Conservation (phyloP, 495 filamentous ascomycete genomes). For the Aspergillus olivimuriae region DNA sequence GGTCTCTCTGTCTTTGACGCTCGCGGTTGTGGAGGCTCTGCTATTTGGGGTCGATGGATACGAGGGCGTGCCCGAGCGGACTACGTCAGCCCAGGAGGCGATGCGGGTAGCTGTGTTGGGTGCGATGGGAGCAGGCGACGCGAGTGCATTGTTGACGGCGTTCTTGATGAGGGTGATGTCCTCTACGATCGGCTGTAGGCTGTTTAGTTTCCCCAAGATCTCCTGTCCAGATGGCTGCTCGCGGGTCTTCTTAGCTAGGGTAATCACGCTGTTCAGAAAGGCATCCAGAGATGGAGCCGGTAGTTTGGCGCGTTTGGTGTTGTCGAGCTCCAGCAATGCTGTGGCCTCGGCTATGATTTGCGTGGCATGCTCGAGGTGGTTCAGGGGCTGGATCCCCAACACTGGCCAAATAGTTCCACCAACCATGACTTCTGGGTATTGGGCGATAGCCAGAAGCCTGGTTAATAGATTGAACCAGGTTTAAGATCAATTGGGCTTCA, state of each 20-base stretch:
- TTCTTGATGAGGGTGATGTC: neutral
- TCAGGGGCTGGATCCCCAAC: neutral
- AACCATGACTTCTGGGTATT: neutral
- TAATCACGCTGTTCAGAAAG: neutral
- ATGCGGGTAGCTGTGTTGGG: neutral
- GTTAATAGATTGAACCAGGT: neutral
- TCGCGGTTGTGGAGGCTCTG: neutral
- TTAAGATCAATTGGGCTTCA: neutral
- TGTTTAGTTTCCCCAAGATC: neutral
- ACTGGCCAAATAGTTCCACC: neutral
- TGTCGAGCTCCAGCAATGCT: neutral
- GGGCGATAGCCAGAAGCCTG: neutral
- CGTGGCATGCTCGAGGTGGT: neutral
- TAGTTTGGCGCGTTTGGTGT: neutral
- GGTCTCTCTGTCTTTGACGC: neutral
- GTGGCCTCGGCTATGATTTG: neutral
- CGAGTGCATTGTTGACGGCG: neutral
- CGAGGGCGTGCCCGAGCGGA: neutral
- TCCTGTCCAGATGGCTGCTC: neutral
- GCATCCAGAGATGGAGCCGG: neutral
- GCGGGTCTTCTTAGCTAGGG: neutral
- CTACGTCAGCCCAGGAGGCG: constrained; percentile 1
- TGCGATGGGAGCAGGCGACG: neutral
- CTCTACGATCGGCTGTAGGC: neutral
- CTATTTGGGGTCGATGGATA: neutral